phyloP scores from a whole-genome alignment of 768 basidiomycete genomes.

The Agaricus blazei region DNA sequence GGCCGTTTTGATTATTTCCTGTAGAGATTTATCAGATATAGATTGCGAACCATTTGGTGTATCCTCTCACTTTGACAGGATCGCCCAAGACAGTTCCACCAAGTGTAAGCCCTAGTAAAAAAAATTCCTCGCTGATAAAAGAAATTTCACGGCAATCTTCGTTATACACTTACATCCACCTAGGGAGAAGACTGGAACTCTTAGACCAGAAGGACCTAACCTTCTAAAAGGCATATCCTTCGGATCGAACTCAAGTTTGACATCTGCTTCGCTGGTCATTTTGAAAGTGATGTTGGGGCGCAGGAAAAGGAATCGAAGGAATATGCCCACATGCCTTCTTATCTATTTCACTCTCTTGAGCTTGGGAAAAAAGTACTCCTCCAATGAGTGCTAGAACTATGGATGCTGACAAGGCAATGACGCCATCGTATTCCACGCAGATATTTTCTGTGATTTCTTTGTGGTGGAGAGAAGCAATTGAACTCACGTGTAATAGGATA shows the following conservation, averaged over 20 bases:
- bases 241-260: slow-evolving; percentile 32
- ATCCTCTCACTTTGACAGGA: slow-evolving; percentile 50
- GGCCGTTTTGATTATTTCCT: slow-evolving; percentile 73
- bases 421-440: too few species aligned
- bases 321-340: not conserved
- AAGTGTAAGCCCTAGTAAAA: slow-evolving; percentile 45
- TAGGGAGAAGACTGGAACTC: slow-evolving; percentile 63
- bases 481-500: too few species aligned
- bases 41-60: not conserved
- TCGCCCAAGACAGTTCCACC: slow-evolving; percentile 64
- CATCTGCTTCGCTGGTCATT: slow-evolving; percentile 7
- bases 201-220: slow-evolving; percentile 55
- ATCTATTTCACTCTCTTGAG: too few species aligned
- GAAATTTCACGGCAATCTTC: not conserved
- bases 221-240: slow-evolving; percentile 56
- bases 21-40: not conserved
- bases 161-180: slow-evolving; percentile 47
- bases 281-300: not conserved
- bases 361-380: too few species aligned
- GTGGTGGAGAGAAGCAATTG: too few species aligned
- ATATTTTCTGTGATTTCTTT: too few species aligned
- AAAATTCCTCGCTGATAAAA: not conserved
- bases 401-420: not conserved
- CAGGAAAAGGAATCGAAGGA: not conserved
- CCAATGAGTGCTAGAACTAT: too few species aligned